phyloP scores from a whole-genome alignment of 2,329 filamentous ascomycete species.

The Xylariaceae sp. region DNA sequence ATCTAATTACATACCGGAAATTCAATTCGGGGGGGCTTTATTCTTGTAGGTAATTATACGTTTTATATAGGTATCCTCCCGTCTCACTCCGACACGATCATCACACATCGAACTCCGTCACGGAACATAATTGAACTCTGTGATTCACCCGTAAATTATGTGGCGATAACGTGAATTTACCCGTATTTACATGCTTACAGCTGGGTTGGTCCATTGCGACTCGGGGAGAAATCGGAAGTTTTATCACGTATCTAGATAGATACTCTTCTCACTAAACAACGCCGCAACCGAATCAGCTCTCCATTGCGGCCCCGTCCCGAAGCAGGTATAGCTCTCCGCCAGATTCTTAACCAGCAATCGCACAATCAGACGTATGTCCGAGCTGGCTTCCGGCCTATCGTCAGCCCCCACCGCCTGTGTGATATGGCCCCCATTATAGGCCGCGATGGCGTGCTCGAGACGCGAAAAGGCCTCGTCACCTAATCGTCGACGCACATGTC shows the following conservation, averaged over 20 bases:
- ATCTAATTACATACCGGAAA: too few relatives aligned
- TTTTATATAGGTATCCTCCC: too few relatives aligned
- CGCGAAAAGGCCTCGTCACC: slow-evolving; percentile 16
- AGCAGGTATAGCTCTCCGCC: slow-evolving; percentile 24
- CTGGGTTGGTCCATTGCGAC: too few relatives aligned
- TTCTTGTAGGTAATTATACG: too few relatives aligned
- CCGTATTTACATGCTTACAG: too few relatives aligned
- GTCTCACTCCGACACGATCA: too few relatives aligned
- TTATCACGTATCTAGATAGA: not conserved
- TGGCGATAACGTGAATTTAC: too few relatives aligned
- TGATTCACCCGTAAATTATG: too few relatives aligned
- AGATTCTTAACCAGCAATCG: slow-evolving; percentile 19
- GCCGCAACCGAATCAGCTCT: slow-evolving; percentile 15
- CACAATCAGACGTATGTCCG: slow-evolving; percentile 6
- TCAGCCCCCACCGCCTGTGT: not conserved
- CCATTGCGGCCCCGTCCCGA: slow-evolving; percentile 30
- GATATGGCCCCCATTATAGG: not conserved
- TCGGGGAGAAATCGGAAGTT: too few relatives aligned
- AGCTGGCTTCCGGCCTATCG: not conserved
- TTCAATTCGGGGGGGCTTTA: too few relatives aligned
- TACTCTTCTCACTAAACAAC: slow-evolving; percentile 11
- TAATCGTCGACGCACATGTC: slow-evolving; percentile 18
- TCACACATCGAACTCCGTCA: too few relatives aligned
- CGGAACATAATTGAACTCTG: too few relatives aligned
- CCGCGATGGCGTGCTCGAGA: slow-evolving; percentile 11